Percentiles rank a stretch among this genome's conserved stretches.
Conservation (phyloP, 2,329 filamentous ascomycete species). For the Fusarium paranaense region DNA sequence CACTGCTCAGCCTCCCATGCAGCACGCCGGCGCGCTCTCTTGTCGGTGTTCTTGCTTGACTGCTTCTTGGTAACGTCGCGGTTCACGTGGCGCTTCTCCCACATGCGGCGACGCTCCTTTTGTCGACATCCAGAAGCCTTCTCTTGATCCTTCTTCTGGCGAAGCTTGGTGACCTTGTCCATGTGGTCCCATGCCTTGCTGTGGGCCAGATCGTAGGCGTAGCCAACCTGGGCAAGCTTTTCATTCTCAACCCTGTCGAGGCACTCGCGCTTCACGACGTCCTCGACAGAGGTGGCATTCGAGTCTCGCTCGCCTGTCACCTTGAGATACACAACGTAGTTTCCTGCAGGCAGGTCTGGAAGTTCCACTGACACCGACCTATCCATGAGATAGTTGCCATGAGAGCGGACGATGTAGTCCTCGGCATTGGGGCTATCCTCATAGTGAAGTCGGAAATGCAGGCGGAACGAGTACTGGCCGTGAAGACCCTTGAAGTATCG, state of each 20-base stretch:
- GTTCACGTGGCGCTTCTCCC: constrained; percentile 61
- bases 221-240: constrained; percentile 68
- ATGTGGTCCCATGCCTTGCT: constrained; percentile 66
- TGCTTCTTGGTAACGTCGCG: constrained; percentile 56
- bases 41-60: constrained; percentile 53
- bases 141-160: constrained; percentile 61
- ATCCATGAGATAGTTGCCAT: constrained; percentile 69
- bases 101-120: constrained; percentile 59
- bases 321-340: constrained; percentile 68
- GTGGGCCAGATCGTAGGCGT: constrained; percentile 70
- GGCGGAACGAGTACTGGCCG: constrained; percentile 66
- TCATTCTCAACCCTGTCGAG: constrained; percentile 62
- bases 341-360: constrained; percentile 64
- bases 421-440: constrained; percentile 62
- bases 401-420: constrained; percentile 70
- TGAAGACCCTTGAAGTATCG: constrained; percentile 72
- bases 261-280: constrained; percentile 66
- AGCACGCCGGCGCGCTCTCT: constrained; percentile 47
- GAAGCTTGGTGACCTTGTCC: constrained; percentile 61
- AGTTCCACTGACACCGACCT: constrained; percentile 71
- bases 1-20: constrained; percentile 44
- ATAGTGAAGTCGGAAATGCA: constrained; percentile 63
- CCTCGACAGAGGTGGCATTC: constrained; percentile 60
- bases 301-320: constrained; percentile 63
- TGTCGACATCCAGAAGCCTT: constrained; percentile 61